Evolutionary conservation across 208 protist genomes (phyloP).

Genomic region (Borovskyia barvae): DNA sequence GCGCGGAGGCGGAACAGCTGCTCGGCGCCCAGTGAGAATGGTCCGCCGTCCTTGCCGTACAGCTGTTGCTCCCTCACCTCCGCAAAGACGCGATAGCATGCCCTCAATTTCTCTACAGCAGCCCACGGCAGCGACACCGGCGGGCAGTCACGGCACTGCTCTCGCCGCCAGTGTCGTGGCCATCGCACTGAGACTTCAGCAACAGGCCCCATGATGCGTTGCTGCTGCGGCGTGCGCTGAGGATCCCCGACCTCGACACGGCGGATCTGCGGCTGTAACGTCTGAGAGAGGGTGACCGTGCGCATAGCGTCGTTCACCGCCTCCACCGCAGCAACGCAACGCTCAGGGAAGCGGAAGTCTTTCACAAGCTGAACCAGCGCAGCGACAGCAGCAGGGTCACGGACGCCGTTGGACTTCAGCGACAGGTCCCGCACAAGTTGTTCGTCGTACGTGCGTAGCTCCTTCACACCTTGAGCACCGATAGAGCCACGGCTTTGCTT

Average conservation of each 20-base stretch:
- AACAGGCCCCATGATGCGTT: constrained; percentile 56
- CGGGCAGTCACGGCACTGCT: constrained; percentile 38
- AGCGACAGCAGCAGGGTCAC: constrained; percentile 31
- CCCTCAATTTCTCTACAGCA: constrained; percentile 61
- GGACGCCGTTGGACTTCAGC: constrained; percentile 62
- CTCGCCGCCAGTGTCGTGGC: constrained; percentile 29
- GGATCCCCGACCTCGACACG: constrained; percentile 41
- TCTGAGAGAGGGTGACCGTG: constrained; percentile 20
- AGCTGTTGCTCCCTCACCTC: constrained; percentile 15
- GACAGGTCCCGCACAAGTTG: constrained; percentile 83
- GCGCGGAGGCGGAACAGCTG: constrained; percentile 46
- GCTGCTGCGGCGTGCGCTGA: constrained; percentile 39
- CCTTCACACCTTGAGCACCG: neutral
- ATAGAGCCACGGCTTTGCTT: too few relatives aligned
- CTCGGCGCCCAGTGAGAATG: neutral
- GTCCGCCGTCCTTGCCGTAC: constrained; percentile 24
- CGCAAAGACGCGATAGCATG: constrained; percentile 50
- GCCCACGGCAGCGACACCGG: constrained; percentile 69
- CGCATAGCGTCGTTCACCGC: constrained; percentile 35
- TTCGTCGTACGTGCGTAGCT: constrained; percentile 58
- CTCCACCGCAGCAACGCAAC: constrained; percentile 47
- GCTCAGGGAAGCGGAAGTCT: constrained; percentile 48
- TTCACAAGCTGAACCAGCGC: constrained; percentile 34
- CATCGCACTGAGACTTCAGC: constrained; percentile 53
- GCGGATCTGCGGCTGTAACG: constrained; percentile 29